Percentiles rank a stretch among this genome's conserved stretches.
Conservation (phyloP, 2,329 filamentous ascomycete genomes). For the Tolypocladium tropicale region DNA sequence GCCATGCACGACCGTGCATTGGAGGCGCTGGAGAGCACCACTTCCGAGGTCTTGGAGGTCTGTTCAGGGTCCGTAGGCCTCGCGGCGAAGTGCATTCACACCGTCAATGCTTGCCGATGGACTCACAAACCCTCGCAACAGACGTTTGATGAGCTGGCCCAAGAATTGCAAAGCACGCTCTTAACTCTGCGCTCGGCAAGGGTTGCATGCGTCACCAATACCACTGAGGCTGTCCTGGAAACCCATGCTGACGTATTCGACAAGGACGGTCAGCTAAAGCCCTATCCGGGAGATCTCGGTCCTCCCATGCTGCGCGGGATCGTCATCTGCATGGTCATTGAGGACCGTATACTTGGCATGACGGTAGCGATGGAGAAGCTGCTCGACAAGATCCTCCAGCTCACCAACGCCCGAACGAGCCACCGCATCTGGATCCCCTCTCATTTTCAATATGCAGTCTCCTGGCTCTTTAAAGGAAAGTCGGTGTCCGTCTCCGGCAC, state of each 20-base stretch:
- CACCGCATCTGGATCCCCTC: conserved; percentile 32
- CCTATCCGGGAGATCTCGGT: conserved; percentile 8
- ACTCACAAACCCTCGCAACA: conserved; percentile 10
- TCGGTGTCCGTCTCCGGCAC: conserved; percentile 10
- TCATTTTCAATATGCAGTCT: conserved; percentile 25
- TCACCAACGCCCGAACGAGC: conserved; percentile 23
- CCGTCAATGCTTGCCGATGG: conserved; percentile 21
- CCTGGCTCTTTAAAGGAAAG: conserved; percentile 23
- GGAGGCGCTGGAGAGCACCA: conserved; percentile 18
- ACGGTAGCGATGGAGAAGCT: conserved; percentile 19
- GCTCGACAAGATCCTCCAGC: conserved; percentile 22
- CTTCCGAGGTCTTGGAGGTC: conserved; percentile 13
- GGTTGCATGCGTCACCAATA: conserved; percentile 16
- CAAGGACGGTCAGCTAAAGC: conserved; percentile 24
- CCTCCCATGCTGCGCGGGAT: conserved; percentile 25
- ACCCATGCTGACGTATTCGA: conserved; percentile 31
- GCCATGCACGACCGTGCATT: conserved; percentile 20
- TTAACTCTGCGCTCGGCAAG: conserved; percentile 16
- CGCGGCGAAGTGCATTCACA: conserved; percentile 12
- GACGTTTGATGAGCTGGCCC: conserved; percentile 11
- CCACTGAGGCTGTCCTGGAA: conserved; percentile 28
- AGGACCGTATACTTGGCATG: conserved; percentile 28
- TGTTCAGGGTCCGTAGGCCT: conserved; percentile 14
- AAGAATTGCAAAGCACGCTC: conserved; percentile 10
- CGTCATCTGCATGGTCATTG: conserved; percentile 35